phyloP scores from a whole-genome alignment of 192 early-diverging fungal species.

The Chytriomyces hyalinus region DNA sequence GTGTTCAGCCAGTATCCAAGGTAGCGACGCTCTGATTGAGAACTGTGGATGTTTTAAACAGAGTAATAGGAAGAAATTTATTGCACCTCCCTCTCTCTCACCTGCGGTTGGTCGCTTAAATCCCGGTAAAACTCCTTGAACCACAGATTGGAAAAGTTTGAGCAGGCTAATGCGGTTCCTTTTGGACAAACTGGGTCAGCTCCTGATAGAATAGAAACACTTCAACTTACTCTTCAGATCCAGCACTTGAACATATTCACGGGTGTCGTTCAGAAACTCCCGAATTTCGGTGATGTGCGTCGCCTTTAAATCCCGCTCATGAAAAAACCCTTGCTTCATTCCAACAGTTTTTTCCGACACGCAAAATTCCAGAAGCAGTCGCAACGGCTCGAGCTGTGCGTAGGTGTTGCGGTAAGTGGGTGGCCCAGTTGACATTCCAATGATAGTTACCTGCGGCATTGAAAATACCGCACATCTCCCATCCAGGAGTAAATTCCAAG shows the following conservation, averaged over 20 bases:
- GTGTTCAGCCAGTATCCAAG: conserved; percentile 60
- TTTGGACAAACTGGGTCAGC: conserved; percentile 4
- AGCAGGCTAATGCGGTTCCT: conserved; percentile 39
- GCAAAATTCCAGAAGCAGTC: no score
- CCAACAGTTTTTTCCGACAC: no score
- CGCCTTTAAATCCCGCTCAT: conserved; percentile 59
- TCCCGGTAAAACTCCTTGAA: conserved; percentile 66
- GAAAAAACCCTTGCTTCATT: no score
- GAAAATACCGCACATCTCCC: conserved; percentile 58
- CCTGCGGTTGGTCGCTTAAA: conserved; percentile 56
- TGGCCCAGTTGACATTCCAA: no score
- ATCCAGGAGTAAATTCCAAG: conserved; percentile 36
- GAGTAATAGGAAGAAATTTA: not conserved
- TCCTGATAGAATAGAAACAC: not conserved
- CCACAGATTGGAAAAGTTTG: conserved; percentile 57
- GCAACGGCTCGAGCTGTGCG: no score
- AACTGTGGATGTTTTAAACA: conserved; percentile 36
- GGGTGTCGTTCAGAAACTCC: conserved; percentile 37
- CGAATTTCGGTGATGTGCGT: conserved; percentile 50
- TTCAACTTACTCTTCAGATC: conserved; percentile 41
- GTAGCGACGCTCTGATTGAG: conserved; percentile 60
- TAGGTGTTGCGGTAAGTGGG: no score
- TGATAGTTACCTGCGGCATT: conserved; percentile 1
- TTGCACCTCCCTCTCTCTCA: not conserved
- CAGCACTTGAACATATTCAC: conserved; percentile 44